These are phyloP conservation scores for Vitis riparia DNA, from an alignment of 164 flowering plant species.

Conservation along the genomic window DNA sequence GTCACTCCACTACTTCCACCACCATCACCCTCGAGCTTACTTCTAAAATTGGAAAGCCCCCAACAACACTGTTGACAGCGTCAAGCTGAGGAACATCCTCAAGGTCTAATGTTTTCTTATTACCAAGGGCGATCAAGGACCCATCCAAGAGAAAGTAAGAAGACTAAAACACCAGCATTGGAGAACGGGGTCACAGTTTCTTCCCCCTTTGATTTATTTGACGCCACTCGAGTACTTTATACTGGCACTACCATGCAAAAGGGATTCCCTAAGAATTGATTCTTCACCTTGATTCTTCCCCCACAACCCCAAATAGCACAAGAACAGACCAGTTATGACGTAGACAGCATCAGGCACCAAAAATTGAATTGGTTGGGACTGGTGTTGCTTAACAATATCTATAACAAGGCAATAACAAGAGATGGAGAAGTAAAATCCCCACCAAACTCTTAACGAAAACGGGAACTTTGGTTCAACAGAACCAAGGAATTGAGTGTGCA, in stretches of 20 bases:
- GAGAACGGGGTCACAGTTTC: slow-evolving; percentile 27
- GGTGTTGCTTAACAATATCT: slow-evolving; percentile 16
- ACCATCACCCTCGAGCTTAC: slow-evolving; percentile 27
- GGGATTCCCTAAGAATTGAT: slow-evolving; percentile 16
- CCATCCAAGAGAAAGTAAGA: slow-evolving; percentile 51
- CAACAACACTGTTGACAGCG: slow-evolving; percentile 21
- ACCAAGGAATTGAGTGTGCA: not conserved
- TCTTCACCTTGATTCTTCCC: slow-evolving; percentile 16
- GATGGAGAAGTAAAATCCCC: slow-evolving; percentile 23
- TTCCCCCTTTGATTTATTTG: slow-evolving; percentile 7
- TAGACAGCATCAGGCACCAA: slow-evolving; percentile 26
- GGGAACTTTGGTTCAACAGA: slow-evolving; percentile 13
- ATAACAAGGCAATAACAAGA: slow-evolving; percentile 27
- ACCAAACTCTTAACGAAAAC: slow-evolving; percentile 29
- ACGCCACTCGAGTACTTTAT: not conserved
- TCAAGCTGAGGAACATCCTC: slow-evolving; percentile 51
- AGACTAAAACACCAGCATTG: slow-evolving; percentile 34
- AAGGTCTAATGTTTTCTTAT: slow-evolving; percentile 38
- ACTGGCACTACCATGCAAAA: too few relatives aligned
- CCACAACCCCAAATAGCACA: too few relatives aligned
- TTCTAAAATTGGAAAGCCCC: slow-evolving; percentile 30
- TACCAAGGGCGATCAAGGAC: slow-evolving; percentile 33
- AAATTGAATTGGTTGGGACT: slow-evolving; percentile 13
- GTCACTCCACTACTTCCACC: slow-evolving; percentile 1
- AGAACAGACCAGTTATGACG: not conserved